Evolutionary conservation across 2,329 filamentous ascomycete genomes (phyloP), one percentile per base, ranked within the genome.

Genomic region (Clathrospora elynae): DNA sequence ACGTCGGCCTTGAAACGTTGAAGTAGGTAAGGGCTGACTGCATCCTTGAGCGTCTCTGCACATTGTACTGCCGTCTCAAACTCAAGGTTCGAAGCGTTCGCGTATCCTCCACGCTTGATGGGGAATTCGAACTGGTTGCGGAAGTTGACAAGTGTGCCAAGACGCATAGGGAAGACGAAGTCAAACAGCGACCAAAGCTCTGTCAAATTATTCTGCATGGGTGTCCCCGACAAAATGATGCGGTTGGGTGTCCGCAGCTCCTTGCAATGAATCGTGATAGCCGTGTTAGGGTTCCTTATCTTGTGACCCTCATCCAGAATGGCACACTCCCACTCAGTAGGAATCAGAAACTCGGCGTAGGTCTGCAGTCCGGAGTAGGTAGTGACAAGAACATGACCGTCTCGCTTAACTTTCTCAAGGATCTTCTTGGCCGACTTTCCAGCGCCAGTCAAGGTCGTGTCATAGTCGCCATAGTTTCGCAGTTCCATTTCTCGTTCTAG

Each of bases 141-240:
- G 66, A 99, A 99, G 52, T 88, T 90, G 44, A 96, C 87, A 9
- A 97, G 77, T 0, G 89, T 96, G 0, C 93, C 95, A 5, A 99
- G 75, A 10, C 91, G 86, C 89, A 97, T 96, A 0, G 95, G 93
- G 50, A 90, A 97, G 43, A 97, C 87, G 64, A 99, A 99, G 66
- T 99, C 95, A 64, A 99, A 97, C 0, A 99, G 75, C 0, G 92
- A 97, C 92, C 93, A 99, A 0, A 99, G 76, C 67, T 99, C 95
- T 0, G 87, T 86, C 17, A 99, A 73, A 51, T 96, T 97, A 69
- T 99, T 99, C 68, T 99, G 95, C 78, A 99, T 95, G 0, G 95
- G 95, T 0, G 93, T 99, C 4, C 93, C 93, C 0, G 95, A 97
- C 1, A 99, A 76, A 46, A 99, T 97, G 51, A 97, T 80, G 14